Base-by-base conservation (phyloP, 2,329 filamentous ascomycete genomes). In the Ophiobolus disseminans region DNA sequence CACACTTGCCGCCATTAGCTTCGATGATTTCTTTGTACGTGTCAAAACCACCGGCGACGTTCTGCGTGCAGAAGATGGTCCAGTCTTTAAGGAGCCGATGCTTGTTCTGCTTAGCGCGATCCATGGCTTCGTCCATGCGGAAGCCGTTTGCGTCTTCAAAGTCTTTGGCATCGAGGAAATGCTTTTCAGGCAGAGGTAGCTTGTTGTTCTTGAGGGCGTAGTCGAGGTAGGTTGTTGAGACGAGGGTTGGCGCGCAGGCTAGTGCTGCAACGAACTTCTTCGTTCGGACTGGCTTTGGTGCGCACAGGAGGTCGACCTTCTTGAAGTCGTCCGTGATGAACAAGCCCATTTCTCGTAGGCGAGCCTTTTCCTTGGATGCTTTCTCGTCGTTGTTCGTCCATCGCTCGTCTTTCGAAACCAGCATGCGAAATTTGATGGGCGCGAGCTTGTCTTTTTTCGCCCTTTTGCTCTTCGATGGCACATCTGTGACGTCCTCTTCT, bases 231-330 rank as follows among this genome's bases (percentile, higher is more conserved):
- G 83, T 81, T 0, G 87, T 88, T 36, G 86, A 86, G 44, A 97
- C 82, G 34, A 97, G 83, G 1, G 83, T 81, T 0, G 91, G 90
- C 0, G 89, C 91, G 50, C 85, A 86, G 14, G 94, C 91, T 21
- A 99, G 77, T 10, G 91, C 91, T 53, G 87, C 88, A 40, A 97
- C 86, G 68, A 99, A 99, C 68, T 99, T 99, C 69, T 90, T 86
- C 0, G 94, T 99, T 28, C 94, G 88, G 25, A 97, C 84, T 53
- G 97, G 85, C 32, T 86, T 83, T 1, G 93, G 94, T 3, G 93
- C 93, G 25, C 91, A 91, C 9, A 99, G 83, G 69, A 96, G 90
- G 62, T 93, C 90, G 69, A 90, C 94, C 35, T 84, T 82, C 38
- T 84, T 82, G 20, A 86, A 85, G 65, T 96, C 89, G 60, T 87